These are phyloP conservation scores for Chaetomium sp. DNA, from an alignment of 2,329 filamentous ascomycete genomes.

Conservation along the genomic window DNA sequence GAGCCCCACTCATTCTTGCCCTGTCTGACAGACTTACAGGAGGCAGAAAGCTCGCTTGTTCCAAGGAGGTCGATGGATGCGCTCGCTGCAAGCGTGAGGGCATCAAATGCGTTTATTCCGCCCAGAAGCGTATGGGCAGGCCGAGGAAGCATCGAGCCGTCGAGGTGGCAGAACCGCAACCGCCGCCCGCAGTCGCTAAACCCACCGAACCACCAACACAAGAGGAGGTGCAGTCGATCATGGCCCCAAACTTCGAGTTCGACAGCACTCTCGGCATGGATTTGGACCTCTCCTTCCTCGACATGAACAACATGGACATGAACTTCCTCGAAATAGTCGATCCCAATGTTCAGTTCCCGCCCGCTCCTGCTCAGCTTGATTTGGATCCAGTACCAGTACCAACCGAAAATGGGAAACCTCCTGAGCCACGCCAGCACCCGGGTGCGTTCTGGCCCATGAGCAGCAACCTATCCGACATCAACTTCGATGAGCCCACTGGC, in stretches of 20 bases:
- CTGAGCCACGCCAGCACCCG: constrained; percentile 12
- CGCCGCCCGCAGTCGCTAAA: not conserved
- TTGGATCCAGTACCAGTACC: not conserved
- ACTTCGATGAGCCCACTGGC: constrained; percentile 27
- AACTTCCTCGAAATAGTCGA: constrained; percentile 46
- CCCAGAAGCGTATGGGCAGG: constrained; percentile 67
- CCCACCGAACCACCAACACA: constrained; percentile 19
- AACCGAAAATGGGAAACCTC: constrained; percentile 18
- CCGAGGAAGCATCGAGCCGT: constrained; percentile 58
- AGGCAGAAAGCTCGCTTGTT: constrained; percentile 64
- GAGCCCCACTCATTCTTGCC: not conserved
- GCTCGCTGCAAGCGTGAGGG: constrained; percentile 59
- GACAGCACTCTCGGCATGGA: constrained; percentile 37
- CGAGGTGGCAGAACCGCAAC: constrained; percentile 35
- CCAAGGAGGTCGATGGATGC: constrained; percentile 63
- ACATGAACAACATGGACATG: constrained; percentile 37
- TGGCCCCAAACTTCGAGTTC: constrained; percentile 30
- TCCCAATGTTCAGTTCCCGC: constrained; percentile 31
- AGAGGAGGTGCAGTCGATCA: constrained; percentile 12
- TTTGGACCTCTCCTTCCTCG: constrained; percentile 43
- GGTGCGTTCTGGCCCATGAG: constrained; percentile 28
- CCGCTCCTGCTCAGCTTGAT: constrained; percentile 12
- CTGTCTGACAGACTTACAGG: constrained; percentile 46
- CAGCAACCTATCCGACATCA: constrained; percentile 25
- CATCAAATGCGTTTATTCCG: constrained; percentile 62